Percentiles rank a stretch among this genome's conserved stretches.
These are phyloP conservation scores for Grosmannia huntii DNA, from an alignment of 2,329 filamentous ascomycete species.

Conservation along the genomic window DNA sequence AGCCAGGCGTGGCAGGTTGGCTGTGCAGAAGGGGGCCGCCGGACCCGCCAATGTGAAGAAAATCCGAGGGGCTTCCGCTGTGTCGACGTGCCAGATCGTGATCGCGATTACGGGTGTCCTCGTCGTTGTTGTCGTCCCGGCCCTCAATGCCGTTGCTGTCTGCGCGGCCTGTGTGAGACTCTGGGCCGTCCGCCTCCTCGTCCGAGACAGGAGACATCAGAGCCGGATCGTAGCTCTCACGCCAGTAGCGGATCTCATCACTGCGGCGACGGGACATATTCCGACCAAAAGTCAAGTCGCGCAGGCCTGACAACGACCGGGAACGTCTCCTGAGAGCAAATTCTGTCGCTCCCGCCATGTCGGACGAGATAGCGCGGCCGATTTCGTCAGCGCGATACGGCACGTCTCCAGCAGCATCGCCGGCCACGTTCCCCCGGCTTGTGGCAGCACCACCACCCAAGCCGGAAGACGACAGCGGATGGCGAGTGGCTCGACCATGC, in stretches of 20 bases:
- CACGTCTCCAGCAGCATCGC: background rate
- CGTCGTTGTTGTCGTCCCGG: conserved; percentile 6
- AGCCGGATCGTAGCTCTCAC: conserved; percentile 42
- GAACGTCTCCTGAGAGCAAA: conserved; percentile 39
- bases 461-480: conserved; percentile 13
- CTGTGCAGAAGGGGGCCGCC: background rate
- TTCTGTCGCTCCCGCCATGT: conserved; percentile 20
- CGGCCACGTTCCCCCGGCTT: background rate
- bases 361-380: conserved; percentile 49
- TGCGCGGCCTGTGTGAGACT: background rate
- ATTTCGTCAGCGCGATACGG: conserved; percentile 38
- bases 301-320: conserved; percentile 44
- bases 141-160: conserved; percentile 16
- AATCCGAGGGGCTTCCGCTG: background rate
- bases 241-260: conserved; percentile 52
- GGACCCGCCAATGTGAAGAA: background rate
- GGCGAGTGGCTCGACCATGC: conserved; percentile 36
- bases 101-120: conserved; percentile 3
- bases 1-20: conserved; percentile 18
- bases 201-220: conserved; percentile 36
- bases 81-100: background rate
- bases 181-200: background rate
- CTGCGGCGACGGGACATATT: conserved; percentile 36
- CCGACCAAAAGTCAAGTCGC: conserved; percentile 24
- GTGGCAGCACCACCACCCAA: background rate